Evolutionary conservation across 352 stramenopile genomes (phyloP), one percentile per base, ranked within the genome.

Genomic region (Globisporangium nagaii): DNA sequence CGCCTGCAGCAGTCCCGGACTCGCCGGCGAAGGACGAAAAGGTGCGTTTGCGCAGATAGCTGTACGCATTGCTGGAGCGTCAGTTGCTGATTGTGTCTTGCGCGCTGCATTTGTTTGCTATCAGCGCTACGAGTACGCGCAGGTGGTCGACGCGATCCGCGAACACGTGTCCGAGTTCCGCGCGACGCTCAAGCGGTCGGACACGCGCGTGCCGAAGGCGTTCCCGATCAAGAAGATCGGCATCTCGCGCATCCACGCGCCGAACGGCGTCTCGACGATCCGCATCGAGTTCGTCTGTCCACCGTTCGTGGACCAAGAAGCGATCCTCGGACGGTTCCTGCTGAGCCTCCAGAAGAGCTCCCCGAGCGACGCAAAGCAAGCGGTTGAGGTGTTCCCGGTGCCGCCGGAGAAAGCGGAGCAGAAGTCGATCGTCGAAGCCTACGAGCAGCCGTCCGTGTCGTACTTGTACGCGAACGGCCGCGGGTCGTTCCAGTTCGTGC

Each of bases 201-300:
- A 90, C 47, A 80, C 73, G 52, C 78, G 79, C 22, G 73, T 91
- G 22, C 83, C 83, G 2, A 88, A 90, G 60, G 73, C 68, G 24
- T 90, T 78, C 61, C 80, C 83, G 11, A 90, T 93, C 42, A 81
- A 86, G 47, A 93, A 90, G 59, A 90, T 93, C 45, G 75, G 71
- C 10, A 88, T 90, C 41, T 90, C 83, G n/a, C 79, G 74, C 30
- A 79, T 84, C 2, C 67, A 85, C 56, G 83, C 83, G 15, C 83
- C 83, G 1, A 93, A 93, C 59, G 80, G 80, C n/a, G 79, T 90
- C 30, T 78, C 80, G 13, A 93, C 83, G 30, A 88, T 93, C 62
- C 83, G 83, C 34, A 86, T 93, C 31, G 78, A 88, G 65, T 93
- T 93, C 62, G 66, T 81, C 4, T 91, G 80, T 13, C 83, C 83